Percentiles rank a stretch among this genome's conserved stretches.
Conservation (phyloP, 2,329 filamentous ascomycete species). For the Ceratocystis colombiana region DNA sequence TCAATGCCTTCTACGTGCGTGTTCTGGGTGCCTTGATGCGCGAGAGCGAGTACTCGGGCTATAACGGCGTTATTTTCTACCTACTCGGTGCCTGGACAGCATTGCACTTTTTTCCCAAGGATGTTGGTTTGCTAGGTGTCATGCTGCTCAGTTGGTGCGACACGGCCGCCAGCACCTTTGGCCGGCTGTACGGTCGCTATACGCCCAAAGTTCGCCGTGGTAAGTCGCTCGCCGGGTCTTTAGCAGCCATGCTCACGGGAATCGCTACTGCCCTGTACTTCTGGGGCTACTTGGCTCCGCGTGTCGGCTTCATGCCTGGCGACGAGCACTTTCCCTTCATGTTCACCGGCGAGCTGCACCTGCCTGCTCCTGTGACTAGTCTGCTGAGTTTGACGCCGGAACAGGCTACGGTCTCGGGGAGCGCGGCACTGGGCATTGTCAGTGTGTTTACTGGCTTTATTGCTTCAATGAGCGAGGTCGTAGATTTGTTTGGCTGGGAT, state of each 20-base stretch:
- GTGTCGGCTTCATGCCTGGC: slow-evolving; percentile 54
- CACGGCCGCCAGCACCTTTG: slow-evolving; percentile 90
- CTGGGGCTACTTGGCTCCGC: slow-evolving; percentile 75
- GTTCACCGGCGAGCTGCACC: slow-evolving; percentile 65
- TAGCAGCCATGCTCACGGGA: slow-evolving; percentile 74
- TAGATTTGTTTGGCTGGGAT: slow-evolving; percentile 89
- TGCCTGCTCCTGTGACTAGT: slow-evolving; percentile 52
- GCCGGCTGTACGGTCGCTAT: slow-evolving; percentile 77
- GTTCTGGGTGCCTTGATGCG: slow-evolving; percentile 86
- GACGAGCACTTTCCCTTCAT: slow-evolving; percentile 65
- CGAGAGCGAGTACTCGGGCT: slow-evolving; percentile 85
- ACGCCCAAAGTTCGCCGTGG: slow-evolving; percentile 75
- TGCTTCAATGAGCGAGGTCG: slow-evolving; percentile 77
- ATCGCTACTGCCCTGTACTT: slow-evolving; percentile 75
- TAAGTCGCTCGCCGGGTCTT: slow-evolving; percentile 82
- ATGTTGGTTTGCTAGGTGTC: slow-evolving; percentile 80
- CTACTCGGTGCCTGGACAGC: slow-evolving; percentile 82
- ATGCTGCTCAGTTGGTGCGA: slow-evolving; percentile 95
- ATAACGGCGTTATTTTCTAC: slow-evolving; percentile 97
- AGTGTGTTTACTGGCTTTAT: slow-evolving; percentile 81
- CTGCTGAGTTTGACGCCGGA: slow-evolving; percentile 50
- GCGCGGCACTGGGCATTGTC: slow-evolving; percentile 65
- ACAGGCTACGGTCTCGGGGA: slow-evolving; percentile 56
- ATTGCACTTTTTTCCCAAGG: slow-evolving; percentile 81
- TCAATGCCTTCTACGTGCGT: slow-evolving; percentile 82